Base-by-base conservation (phyloP, 2,329 filamentous ascomycete species). In the Ophioceras dolichostomum region DNA sequence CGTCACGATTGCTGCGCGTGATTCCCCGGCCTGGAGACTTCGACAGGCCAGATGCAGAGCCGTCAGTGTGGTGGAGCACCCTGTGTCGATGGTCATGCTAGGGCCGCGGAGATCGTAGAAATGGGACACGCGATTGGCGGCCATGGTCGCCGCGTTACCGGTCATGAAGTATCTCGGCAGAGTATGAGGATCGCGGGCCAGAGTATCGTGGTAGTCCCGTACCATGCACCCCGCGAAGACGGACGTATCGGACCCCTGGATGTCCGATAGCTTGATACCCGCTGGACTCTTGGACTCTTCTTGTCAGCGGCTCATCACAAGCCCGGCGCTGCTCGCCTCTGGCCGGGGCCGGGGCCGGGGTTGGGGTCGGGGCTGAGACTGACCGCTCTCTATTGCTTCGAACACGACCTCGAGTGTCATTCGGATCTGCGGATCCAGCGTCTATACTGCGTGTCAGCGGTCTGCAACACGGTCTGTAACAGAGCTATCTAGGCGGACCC, bases 31-130 rank as follows among this genome's bases (percentile, higher is more conserved):
- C 9, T 47, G 43, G 2, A 62, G 40, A 8, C 38, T 45, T 13
- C 52, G 51, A 12, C 50, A 49, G 4, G 51, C 57, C 6, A 46
- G 39, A 38, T 59, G 47, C 4, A 60, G 29, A 1, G 48, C 44
- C 2, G 27, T 22, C 5, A 43, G 14, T 13, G 38, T 39, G 2
- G 41, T 39, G 2, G 43, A 45, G 37, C 43, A 45, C 4, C 41
- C 43, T 13, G 43, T 45, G 13, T 45, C 43, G 21, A 45, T 13
- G 2, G 43, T 40, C 26, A 38, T 19, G 22, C 39, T 42, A 8
- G 39, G 32, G 4, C 43, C 43, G 4, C 36, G 37, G 30, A 42
- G 34, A 20, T 46, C 40, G 36, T 46, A 51, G 28, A 41, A 45
- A 29, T 46, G 49, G 10, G 42, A 45, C 8, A 49, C 27, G 7